phyloP scores from a whole-genome alignment of 78 protist genomes.

The Tieghemostelium lacteum region DNA sequence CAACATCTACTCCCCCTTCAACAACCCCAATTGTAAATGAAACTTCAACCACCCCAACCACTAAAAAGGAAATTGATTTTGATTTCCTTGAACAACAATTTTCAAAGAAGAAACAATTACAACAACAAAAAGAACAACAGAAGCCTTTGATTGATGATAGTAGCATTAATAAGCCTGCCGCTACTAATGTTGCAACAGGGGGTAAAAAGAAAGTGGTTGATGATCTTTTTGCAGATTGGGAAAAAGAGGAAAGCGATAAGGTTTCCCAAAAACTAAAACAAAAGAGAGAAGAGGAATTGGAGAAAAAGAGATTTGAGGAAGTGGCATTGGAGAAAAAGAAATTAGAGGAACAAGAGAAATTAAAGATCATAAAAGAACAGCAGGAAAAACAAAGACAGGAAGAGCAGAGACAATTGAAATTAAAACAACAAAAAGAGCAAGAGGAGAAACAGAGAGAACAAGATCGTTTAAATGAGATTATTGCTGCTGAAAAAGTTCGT shows the following conservation, averaged over 20 bases:
- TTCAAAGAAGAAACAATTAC: neutral
- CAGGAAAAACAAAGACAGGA: neutral
- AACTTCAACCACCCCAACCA: no score
- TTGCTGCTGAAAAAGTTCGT: neutral
- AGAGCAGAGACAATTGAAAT: neutral
- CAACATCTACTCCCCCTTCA: no score
- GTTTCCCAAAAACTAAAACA: neutral
- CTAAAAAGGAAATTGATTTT: no score
- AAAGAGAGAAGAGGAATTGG: neutral
- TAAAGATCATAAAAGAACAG: neutral
- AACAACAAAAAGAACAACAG: neutral
- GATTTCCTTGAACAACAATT: neutral
- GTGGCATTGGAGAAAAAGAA: neutral
- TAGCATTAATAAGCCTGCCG: no score
- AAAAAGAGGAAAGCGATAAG: neutral
- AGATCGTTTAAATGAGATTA: neutral
- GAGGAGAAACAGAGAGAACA: neutral
- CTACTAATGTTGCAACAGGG: no score
- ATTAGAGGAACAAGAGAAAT: neutral
- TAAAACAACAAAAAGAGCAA: constrained; percentile 1
- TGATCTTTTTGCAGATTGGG: neutral
- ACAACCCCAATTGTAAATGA: no score
- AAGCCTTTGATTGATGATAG: no score
- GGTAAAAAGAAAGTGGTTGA: neutral
- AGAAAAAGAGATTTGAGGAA: constrained; percentile 29